Evolutionary conservation across 192 early-diverging fungal species (phyloP).

Genomic region (Chytriomyces sp.): DNA sequence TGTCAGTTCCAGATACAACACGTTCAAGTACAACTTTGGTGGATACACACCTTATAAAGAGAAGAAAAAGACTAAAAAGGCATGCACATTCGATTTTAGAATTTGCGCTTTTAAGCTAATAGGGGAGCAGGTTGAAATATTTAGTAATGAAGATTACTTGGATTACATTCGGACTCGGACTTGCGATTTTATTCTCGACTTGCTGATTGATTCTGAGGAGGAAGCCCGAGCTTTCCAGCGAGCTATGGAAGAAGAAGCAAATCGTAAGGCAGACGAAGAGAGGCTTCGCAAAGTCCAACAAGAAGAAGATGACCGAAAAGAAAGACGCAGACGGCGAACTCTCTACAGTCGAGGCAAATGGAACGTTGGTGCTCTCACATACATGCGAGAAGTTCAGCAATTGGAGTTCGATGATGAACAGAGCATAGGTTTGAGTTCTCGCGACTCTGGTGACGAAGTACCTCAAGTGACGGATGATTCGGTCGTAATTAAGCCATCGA

Average conservation of each 20-base stretch:
- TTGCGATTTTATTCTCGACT: slow-evolving; percentile 47
- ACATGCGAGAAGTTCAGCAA: slow-evolving; percentile 50
- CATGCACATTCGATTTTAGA: background rate
- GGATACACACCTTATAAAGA: slow-evolving; percentile 56
- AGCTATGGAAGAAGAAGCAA: slow-evolving; percentile 42
- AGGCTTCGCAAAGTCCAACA: slow-evolving; percentile 29
- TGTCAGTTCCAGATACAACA: slow-evolving; percentile 45
- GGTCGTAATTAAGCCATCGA: background rate
- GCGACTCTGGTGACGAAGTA: background rate
- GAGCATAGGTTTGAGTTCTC: background rate
- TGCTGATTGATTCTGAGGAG: slow-evolving; percentile 46
- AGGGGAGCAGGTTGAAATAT: slow-evolving; percentile 11
- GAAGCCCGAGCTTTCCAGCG: slow-evolving; percentile 27
- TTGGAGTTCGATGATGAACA: background rate
- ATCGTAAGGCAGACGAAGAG: slow-evolving; percentile 37
- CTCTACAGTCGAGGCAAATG: slow-evolving; percentile 44
- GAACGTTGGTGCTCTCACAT: slow-evolving; percentile 54
- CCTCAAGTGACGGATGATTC: background rate
- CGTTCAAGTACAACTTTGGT: slow-evolving; percentile 59
- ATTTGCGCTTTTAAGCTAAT: slow-evolving; percentile 8
- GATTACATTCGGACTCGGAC: slow-evolving; percentile 37
- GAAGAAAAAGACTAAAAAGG: slow-evolving; percentile 27
- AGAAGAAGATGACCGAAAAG: slow-evolving; percentile 26
- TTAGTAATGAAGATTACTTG: slow-evolving; percentile 36
- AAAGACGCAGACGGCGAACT: slow-evolving; percentile 33